These are phyloP conservation scores for Backusella westeae DNA, from an alignment of 192 early-diverging fungal genomes.

Conservation along the genomic window DNA sequence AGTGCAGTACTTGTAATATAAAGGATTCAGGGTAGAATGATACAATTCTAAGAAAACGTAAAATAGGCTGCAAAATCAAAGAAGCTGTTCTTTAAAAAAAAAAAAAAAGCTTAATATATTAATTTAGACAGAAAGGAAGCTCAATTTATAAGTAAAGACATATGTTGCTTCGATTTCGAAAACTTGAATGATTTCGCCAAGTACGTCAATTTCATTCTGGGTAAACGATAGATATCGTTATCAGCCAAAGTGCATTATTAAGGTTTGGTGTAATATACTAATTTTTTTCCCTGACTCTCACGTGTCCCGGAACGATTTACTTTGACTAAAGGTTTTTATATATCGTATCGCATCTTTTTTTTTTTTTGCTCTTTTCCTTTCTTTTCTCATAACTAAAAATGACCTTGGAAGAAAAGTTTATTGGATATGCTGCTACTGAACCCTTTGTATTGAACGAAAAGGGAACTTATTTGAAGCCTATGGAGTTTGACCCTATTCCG, in stretches of 20 bases:
- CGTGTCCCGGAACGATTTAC: background rate
- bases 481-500: conserved; percentile 34
- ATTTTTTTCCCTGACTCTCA: background rate
- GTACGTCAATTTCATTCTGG: background rate
- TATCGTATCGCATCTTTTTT: background rate
- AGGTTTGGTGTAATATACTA: background rate
- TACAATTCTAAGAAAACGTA: too few relatives aligned
- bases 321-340: background rate
- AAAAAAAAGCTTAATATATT: too few relatives aligned
- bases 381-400: background rate
- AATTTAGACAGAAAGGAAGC: too few relatives aligned
- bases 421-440: conserved; percentile 22
- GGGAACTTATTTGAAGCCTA: conserved; percentile 13
- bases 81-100: too few relatives aligned
- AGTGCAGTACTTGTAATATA: too few relatives aligned
- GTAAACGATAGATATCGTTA: background rate
- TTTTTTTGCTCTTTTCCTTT: background rate
- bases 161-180: background rate
- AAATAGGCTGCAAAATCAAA: too few relatives aligned
- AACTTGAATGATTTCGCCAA: background rate
- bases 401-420: conserved; percentile 13
- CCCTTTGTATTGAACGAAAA: conserved; percentile 15
- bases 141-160: too few relatives aligned
- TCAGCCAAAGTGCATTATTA: background rate
- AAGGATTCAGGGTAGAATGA: too few relatives aligned